Evolutionary conservation across 257 asterid genomes (phyloP).

Genomic region (Solanum paucissectum): DNA sequence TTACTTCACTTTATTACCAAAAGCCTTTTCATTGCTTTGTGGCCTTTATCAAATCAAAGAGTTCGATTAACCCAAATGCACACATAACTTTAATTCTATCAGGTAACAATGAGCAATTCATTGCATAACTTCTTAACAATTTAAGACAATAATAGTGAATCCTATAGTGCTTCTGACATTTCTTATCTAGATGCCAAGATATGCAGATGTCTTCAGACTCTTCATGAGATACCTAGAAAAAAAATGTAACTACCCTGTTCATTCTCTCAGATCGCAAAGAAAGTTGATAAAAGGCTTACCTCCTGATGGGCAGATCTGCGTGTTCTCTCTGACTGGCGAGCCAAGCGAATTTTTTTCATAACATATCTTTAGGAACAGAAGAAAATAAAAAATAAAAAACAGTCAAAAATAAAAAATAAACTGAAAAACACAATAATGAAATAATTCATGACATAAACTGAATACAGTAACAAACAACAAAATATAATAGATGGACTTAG

Average conservation of each 20-base stretch:
- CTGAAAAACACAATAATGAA: not conserved
- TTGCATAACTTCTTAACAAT: not conserved
- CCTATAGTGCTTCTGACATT: not conserved
- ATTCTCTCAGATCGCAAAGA: not conserved
- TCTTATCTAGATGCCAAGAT: not conserved
- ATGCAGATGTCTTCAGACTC: not conserved
- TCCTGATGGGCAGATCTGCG: constrained; percentile 98
- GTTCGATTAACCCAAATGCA: not conserved
- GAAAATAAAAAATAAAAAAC: not conserved
- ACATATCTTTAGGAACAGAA: constrained; percentile 60
- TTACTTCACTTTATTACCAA: not conserved
- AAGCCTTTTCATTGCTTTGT: not conserved
- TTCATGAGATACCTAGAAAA: not conserved
- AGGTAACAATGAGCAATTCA: not conserved
- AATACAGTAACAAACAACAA: not conserved
- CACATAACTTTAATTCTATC: not conserved
- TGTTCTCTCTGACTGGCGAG: constrained; percentile 95
- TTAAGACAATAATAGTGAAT: not conserved
- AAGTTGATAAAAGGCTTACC: constrained; percentile 24
- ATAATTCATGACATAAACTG: not conserved
- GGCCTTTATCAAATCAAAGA: not conserved
- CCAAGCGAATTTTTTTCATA: constrained; percentile 93
- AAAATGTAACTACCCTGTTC: not conserved
- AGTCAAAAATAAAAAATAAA: not conserved
- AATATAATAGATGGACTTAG: not conserved